phyloP scores from a whole-genome alignment of 768 basidiomycete genomes.

The Paxillus rubicundulus region DNA sequence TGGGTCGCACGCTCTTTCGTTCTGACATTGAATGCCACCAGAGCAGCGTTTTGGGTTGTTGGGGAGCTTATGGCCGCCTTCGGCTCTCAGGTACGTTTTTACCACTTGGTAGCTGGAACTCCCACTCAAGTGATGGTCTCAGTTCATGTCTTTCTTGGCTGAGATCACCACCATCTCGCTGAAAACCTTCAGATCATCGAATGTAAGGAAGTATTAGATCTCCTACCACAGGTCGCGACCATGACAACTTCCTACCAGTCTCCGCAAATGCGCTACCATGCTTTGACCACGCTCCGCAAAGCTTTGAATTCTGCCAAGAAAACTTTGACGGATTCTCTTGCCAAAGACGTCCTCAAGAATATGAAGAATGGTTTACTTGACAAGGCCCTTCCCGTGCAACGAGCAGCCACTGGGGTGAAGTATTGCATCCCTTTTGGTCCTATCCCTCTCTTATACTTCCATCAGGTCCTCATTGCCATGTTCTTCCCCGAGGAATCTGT shows the following conservation, averaged over 20 bases:
- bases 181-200: slow-evolving; percentile 70
- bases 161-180: slow-evolving; percentile 70
- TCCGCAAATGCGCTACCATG: slow-evolving; percentile 79
- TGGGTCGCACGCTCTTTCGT: background rate
- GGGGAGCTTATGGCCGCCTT: slow-evolving; percentile 86
- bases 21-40: slow-evolving; percentile 28
- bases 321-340: slow-evolving; percentile 73
- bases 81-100: slow-evolving; percentile 72
- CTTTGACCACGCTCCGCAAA: slow-evolving; percentile 75
- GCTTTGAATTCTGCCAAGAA: slow-evolving; percentile 76
- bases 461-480: slow-evolving; percentile 54
- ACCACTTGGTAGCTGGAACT: background rate
- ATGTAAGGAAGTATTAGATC: slow-evolving; percentile 43
- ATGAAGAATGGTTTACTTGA: slow-evolving; percentile 73
- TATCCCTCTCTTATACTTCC: slow-evolving; percentile 14
- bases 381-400: slow-evolving; percentile 81
- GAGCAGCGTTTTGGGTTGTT: slow-evolving; percentile 81
- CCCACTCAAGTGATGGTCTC: background rate
- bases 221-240: background rate
- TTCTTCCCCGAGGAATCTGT: slow-evolving; percentile 56
- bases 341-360: slow-evolving; percentile 83
- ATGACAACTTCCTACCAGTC: slow-evolving; percentile 44
- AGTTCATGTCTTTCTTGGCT: slow-evolving; percentile 96
- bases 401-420: slow-evolving; percentile 74
- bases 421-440: background rate